Conservation (phyloP, 1,284 basidiomycete genomes). For the Hemileia vastatrix region DNA sequence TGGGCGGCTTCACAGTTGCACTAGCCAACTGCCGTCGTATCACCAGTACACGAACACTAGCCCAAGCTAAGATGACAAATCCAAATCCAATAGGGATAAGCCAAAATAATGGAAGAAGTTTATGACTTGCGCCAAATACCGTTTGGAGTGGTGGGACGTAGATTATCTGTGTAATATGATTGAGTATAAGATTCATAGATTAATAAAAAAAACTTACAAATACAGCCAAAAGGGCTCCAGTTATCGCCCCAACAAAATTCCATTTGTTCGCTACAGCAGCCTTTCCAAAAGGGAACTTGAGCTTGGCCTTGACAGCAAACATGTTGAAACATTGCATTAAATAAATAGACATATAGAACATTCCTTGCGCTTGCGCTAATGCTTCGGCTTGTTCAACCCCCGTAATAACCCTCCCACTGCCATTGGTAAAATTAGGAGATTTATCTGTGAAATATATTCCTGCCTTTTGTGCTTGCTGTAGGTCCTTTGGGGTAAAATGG, state of each 20-base stretch:
- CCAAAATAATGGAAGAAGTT: constrained; percentile 58
- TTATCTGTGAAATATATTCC: constrained; percentile 50
- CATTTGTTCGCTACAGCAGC: constrained; percentile 54
- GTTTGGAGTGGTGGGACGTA: constrained; percentile 60
- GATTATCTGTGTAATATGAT: constrained; percentile 6
- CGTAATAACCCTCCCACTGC: constrained; percentile 49
- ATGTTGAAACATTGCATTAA: constrained; percentile 63
- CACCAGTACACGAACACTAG: constrained; percentile 54
- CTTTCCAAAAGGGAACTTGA: constrained; percentile 56
- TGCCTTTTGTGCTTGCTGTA: constrained; percentile 50
- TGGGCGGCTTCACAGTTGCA: constrained; percentile 56
- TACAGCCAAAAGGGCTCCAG: constrained; percentile 56
- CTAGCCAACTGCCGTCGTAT: constrained; percentile 53
- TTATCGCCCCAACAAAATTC: constrained; percentile 59
- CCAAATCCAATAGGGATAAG: constrained; percentile 58
- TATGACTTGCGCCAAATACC: constrained; percentile 56
- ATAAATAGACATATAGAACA: constrained; percentile 59
- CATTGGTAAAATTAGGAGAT: constrained; percentile 54
- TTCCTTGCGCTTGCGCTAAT: constrained; percentile 55
- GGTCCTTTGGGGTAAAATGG: constrained; percentile 55
- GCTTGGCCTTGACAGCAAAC: constrained; percentile 59
- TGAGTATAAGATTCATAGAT: not conserved
- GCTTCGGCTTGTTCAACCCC: constrained; percentile 54
- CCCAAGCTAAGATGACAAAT: constrained; percentile 54
- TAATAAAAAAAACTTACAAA: constrained; percentile 49